These are phyloP conservation scores for Globisporangium irregulare DNA, from an alignment of 352 stramenopile genomes.

Conservation along the genomic window DNA sequence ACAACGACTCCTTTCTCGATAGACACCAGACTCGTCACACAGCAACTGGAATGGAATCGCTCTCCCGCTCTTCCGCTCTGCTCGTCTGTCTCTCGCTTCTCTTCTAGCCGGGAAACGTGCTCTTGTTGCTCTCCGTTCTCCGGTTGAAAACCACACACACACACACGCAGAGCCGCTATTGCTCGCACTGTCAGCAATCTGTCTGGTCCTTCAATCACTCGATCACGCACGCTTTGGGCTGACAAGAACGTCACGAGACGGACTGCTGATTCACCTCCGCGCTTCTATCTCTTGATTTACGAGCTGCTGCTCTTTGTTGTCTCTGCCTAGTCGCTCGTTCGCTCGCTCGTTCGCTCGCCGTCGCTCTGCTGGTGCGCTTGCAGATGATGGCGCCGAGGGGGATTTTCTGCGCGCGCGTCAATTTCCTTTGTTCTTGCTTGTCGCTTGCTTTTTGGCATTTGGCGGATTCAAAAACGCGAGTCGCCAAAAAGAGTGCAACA, in stretches of 20 bases:
- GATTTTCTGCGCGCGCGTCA: constrained; percentile 8
- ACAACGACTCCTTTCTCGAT: not conserved
- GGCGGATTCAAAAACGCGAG: constrained; percentile 1
- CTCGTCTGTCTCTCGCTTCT: not conserved
- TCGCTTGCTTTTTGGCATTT: not conserved
- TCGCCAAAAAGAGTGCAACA: not conserved
- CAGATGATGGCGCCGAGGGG: not conserved
- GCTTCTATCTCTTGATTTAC: not conserved
- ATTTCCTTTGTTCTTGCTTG: not conserved
- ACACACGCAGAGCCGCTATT: not conserved
- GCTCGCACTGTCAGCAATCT: not conserved
- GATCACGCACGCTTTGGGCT: not conserved
- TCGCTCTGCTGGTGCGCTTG: not conserved
- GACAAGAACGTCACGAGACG: not conserved
- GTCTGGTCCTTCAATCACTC: not conserved
- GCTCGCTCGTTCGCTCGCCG: too few species aligned
- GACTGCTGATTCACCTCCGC: not conserved
- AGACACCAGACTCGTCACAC: not conserved
- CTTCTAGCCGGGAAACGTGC: not conserved
- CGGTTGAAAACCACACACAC: not conserved
- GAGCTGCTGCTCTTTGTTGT: not conserved
- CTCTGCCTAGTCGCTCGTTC: not conserved
- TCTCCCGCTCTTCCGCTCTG: not conserved
- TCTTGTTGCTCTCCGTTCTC: not conserved
- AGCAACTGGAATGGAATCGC: not conserved